A percentile compares a stretch with the other conserved stretches of the same genome.
Evolutionary conservation across 2,329 filamentous ascomycete species (phyloP).

Genomic region (Nigrospora osmanthi): DNA sequence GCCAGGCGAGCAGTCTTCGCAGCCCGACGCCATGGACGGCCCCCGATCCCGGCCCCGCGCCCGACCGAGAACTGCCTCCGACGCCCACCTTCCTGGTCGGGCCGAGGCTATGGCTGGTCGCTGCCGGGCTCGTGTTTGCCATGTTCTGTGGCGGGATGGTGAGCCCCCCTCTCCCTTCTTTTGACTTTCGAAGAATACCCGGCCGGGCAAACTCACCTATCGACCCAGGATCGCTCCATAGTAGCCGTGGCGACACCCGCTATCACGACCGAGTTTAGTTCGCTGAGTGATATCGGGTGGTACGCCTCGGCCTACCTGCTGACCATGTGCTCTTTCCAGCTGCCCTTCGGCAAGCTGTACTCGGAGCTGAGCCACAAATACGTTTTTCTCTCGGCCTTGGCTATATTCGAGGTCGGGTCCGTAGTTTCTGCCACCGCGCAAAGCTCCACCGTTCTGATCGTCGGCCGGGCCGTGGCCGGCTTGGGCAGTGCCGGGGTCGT

Average conservation of each 20-base stretch:
- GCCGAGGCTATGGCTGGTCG: too few relatives aligned
- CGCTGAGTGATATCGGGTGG: background rate
- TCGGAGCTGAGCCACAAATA: background rate
- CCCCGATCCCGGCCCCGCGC: too few relatives aligned
- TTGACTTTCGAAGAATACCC: too few relatives aligned
- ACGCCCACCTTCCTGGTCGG: too few relatives aligned
- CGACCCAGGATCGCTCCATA: background rate
- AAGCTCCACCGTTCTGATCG: slow-evolving; percentile 13
- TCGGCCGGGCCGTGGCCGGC: slow-evolving; percentile 20
- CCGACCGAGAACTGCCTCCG: too few relatives aligned
- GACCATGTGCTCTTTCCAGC: background rate
- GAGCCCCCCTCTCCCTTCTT: too few relatives aligned
- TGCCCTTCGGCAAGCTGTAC: slow-evolving; percentile 1
- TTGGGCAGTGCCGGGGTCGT: slow-evolving; percentile 24
- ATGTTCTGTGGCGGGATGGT: too few relatives aligned
- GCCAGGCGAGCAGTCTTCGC: too few relatives aligned
- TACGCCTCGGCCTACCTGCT: slow-evolving; percentile 1
- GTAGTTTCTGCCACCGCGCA: slow-evolving; percentile 25
- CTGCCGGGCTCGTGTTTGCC: too few relatives aligned
- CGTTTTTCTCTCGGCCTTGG: slow-evolving; percentile 7
- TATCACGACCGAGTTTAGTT: background rate
- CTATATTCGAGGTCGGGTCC: slow-evolving; percentile 25
- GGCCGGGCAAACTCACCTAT: too few relatives aligned
- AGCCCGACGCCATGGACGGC: too few relatives aligned
- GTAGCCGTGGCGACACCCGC: background rate